Base-by-base conservation (phyloP, 164 flowering plant genomes). In the Kalanchoe fedtschenkoi region DNA sequence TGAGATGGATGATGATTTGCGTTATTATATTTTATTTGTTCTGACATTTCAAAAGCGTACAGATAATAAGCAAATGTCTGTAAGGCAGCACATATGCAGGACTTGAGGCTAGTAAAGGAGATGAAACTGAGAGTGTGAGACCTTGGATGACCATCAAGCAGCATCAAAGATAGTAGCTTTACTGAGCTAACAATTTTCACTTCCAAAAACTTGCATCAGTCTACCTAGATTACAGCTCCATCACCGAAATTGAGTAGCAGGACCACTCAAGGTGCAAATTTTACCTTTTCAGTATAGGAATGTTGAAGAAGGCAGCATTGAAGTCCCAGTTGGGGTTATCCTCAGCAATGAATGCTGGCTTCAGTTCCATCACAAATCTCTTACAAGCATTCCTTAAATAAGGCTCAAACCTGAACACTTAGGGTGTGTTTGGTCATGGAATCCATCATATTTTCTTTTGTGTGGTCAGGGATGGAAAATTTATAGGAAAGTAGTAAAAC, bases 361-460 rank as follows among this genome's bases (percentile, higher is more conserved):
- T 83, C 68, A 71, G 84, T 65, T 89, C 97, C 88, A 77, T 84
- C 33, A 87, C 89, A 37, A 87, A 95, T 58, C 99, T 70, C 82
- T 84, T 89, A 74, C 99, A 95, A 2, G 99, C 97, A 51, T 79
- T 89, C 85, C 74, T 95, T 80, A 91, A 56, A 61, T 72, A 89
- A 0, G 87, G 87, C 73, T 95, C 99, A 65, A 85, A 90, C 60
- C 98, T 86, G 47, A 17, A 13, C 30, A 64, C 11, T 51, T n/a
- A n/a, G n/a, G n/a, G n/a, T n/a, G n/a, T n/a, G n/a, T n/a, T n/a
- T n/a, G n/a, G n/a, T n/a, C n/a, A n/a, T n/a, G n/a, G n/a, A n/a
- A n/a, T n/a, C n/a, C n/a, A n/a, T n/a, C n/a, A n/a, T n/a, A n/a
- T n/a, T n/a, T n/a, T n/a, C n/a, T n/a, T n/a, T n/a, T n/a, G n/a